Evolutionary conservation across 2,329 filamentous ascomycete species (phyloP).

Genomic region (Cordyceps cateniannulata): DNA sequence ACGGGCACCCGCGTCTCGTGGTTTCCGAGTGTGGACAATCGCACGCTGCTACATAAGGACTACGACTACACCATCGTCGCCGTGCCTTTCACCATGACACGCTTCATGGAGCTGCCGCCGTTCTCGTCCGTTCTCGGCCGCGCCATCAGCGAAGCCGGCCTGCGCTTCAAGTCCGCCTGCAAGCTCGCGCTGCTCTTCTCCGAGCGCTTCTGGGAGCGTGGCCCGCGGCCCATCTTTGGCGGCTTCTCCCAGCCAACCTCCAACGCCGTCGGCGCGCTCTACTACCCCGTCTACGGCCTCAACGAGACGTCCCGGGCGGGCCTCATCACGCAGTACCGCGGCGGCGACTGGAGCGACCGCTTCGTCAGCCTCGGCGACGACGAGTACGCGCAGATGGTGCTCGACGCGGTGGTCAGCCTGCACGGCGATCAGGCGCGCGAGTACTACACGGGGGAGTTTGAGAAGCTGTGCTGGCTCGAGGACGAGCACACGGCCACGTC

Average conservation of each 20-base stretch:
- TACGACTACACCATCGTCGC: constrained; percentile 30
- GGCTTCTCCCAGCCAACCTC: constrained; percentile 25
- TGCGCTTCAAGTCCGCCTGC: constrained; percentile 26
- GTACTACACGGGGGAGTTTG: constrained; percentile 26
- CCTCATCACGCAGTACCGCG: constrained; percentile 27
- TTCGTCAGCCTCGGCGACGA: constrained; percentile 22
- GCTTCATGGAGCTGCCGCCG: constrained; percentile 24
- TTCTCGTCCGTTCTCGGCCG: constrained; percentile 20
- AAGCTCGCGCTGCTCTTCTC: constrained; percentile 27
- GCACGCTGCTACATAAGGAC: constrained; percentile 17
- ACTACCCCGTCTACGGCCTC: constrained; percentile 29
- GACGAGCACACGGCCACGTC: constrained; percentile 24
- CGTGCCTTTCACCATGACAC: constrained; percentile 26
- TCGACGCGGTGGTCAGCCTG: constrained; percentile 22
- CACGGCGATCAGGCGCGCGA: constrained; percentile 22
- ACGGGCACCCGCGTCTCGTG: constrained; percentile 2
- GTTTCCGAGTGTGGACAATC: constrained; percentile 3
- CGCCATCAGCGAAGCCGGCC: constrained; percentile 23
- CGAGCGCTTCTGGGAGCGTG: constrained; percentile 28
- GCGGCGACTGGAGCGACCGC: constrained; percentile 24
- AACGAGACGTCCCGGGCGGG: constrained; percentile 27
- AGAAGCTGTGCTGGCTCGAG: constrained; percentile 27
- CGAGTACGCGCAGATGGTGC: constrained; percentile 22
- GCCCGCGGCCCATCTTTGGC: constrained; percentile 24
- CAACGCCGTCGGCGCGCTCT: constrained; percentile 25